A percentile compares a stretch with the other conserved stretches of the same genome.
These are phyloP conservation scores for Chaetoceros muelleri DNA, from an alignment of 108 stramenopile species.

Conservation along the genomic window DNA sequence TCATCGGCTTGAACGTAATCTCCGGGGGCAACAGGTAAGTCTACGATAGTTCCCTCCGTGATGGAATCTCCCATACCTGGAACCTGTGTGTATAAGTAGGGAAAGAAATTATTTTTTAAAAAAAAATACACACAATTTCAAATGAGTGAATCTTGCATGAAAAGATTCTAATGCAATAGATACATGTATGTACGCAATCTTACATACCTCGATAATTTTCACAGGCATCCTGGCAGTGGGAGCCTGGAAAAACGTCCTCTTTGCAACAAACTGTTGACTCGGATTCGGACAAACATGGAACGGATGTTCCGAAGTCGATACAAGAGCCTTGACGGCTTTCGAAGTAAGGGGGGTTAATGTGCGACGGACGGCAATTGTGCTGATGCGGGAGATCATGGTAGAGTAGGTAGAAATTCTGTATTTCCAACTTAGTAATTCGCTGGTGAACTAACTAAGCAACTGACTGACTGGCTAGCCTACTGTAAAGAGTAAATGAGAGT, in stretches of 20 bases:
- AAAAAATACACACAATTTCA: not conserved
- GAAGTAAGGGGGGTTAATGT: not conserved
- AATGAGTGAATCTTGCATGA: not conserved
- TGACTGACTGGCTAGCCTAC: too few relatives aligned
- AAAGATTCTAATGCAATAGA: not conserved
- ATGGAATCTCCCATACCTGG: conserved; percentile 95
- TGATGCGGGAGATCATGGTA: not conserved
- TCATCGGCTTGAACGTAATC: conserved; percentile 69
- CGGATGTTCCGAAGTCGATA: not conserved
- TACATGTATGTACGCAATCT: not conserved
- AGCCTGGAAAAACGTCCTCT: not conserved
- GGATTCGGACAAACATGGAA: not conserved
- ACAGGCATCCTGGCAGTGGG: conserved; percentile 31
- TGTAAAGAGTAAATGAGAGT: too few relatives aligned
- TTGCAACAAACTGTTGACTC: not conserved
- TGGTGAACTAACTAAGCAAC: too few relatives aligned
- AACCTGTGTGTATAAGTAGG: conserved; percentile 25
- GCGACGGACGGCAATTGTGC: not conserved
- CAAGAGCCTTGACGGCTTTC: not conserved
- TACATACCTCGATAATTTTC: conserved; percentile 63
- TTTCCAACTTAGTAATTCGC: too few relatives aligned
- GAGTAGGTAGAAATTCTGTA: too few relatives aligned
- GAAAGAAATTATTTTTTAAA: conserved; percentile 6
- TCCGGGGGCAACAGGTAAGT: conserved; percentile 82
- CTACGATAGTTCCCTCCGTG: conserved; percentile 94